Evolutionary conservation across 371 early-diverging fungal species (phyloP), one percentile per base, ranked within the genome.

Genomic region (Lichtheimia corymbifera): DNA sequence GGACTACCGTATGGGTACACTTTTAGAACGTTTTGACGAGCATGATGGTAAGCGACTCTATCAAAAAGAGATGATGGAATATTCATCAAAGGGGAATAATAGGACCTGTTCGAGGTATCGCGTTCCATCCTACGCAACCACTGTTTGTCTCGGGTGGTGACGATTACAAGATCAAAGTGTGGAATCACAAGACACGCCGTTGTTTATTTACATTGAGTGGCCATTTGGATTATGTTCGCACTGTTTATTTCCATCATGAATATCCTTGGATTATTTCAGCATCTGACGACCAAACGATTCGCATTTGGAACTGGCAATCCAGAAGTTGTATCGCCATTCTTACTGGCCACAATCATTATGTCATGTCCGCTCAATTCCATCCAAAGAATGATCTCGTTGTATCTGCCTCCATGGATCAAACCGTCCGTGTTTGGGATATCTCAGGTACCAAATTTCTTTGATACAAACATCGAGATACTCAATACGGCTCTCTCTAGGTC

Each of bases 231-330:
- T 99, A 99, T 73, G 92, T 99, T 44, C 94, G 99, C 63, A 94
- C 96, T 9, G 93, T 98, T 5, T 94, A 87, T 72, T 99, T 99
- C 83, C 99, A 99, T 73, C 93, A 95, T 67, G 99, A 97, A 73
- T 86, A 91, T 65, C 99, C 99, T 30, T 99, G 98, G 98, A 94
- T 99, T 62, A 82, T 99, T 57, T 91, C 89, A 61, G 91, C 96
- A 40, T 97, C 97, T 17, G 99, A 99, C 71, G 99, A 99, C 75
- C 97, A 98, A 73, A 99, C 99, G 17, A 96, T 99, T 65, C 93
- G 98, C 62, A 95, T 99, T 60, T 99, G 98, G 98, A 99, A 99
- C 83, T 99, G 99, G 96, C 98, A 99, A 79, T 96, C 97, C n/a
- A 85, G 98, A 58, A 94, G 91, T 73, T 96, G 97, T 73, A 92